Evolutionary conservation across 768 basidiomycete species (phyloP).

Genomic region (Tubosaeta sp.): DNA sequence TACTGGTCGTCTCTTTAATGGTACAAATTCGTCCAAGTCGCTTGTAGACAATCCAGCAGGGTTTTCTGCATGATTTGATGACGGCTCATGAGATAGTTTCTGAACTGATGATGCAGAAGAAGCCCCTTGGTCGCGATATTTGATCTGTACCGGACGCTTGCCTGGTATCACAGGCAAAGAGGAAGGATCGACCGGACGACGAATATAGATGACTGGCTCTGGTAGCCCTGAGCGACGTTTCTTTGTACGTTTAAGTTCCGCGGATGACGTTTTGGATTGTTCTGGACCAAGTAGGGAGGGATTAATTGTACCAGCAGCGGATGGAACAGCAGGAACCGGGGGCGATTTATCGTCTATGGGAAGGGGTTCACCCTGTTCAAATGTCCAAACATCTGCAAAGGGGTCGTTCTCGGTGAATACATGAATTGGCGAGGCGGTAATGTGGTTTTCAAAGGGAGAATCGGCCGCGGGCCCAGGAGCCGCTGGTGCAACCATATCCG

Average conservation of each 20-base stretch:
- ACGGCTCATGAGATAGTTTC: neutral
- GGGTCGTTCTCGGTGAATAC: neutral
- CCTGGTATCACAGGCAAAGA: slow-evolving; percentile 15
- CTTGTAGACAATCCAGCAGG: neutral
- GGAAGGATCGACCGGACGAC: slow-evolving; percentile 24
- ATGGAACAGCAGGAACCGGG: neutral
- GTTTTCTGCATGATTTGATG: neutral
- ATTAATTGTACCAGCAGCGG: slow-evolving; percentile 22
- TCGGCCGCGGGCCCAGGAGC: neutral
- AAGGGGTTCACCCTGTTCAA: slow-evolving; percentile 2
- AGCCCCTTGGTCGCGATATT: slow-evolving; percentile 22
- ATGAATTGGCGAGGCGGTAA: slow-evolving; percentile 4
- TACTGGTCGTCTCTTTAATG: neutral
- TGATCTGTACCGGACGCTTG: slow-evolving; percentile 28
- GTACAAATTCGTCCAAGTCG: neutral
- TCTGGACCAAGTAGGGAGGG: slow-evolving; percentile 26
- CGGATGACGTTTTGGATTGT: neutral
- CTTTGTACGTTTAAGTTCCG: neutral
- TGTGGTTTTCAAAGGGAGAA: slow-evolving; percentile 1
- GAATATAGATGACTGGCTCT: slow-evolving; percentile 28
- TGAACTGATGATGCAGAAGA: slow-evolving; percentile 1
- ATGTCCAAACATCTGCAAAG: slow-evolving; percentile 4
- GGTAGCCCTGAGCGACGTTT: slow-evolving; percentile 15
- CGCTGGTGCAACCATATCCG: neutral
- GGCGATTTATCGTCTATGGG: neutral